Conservation (phyloP, 116 monocot species). For the Dioscorea cayenensis region DNA sequence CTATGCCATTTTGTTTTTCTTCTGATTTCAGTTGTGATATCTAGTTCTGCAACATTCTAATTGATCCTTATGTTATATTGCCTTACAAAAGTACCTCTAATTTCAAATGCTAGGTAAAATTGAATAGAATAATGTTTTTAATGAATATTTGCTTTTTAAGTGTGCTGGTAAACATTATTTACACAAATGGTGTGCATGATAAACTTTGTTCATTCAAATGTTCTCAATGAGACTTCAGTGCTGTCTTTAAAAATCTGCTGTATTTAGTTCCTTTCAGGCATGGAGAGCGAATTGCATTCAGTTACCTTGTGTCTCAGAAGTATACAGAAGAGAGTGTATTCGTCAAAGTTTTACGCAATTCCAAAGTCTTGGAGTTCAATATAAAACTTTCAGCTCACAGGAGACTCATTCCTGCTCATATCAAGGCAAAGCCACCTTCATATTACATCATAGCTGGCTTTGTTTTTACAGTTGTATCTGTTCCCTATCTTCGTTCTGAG, state of each 20-base stretch:
- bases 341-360: conserved; percentile 67
- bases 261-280: conserved; percentile 96
- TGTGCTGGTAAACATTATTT: no score
- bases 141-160: no score
- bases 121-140: no score
- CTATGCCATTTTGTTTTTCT: no score
- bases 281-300: conserved; percentile 95
- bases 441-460: conserved; percentile 97
- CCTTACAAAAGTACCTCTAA: no score
- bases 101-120: no score
- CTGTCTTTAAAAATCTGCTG: conserved; percentile 5
- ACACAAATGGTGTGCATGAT: neutral
- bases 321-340: conserved; percentile 79
- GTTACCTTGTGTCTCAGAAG: conserved; percentile 97
- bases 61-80: no score
- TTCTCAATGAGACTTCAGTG: neutral
- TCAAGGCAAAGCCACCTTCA: conserved; percentile 81
- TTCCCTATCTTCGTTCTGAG: conserved; percentile 99
- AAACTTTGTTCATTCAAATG: neutral
- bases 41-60: no score
- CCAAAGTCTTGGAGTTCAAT: conserved; percentile 56
- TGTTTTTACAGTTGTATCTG: conserved; percentile 82
- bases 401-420: conserved; percentile 79
- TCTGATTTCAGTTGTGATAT: no score
- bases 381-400: conserved; percentile 71